Percentiles rank a stretch among this genome's conserved stretches.
phyloP scores from a whole-genome alignment of 1,284 basidiomycete species.

The Puccinia polysora region DNA sequence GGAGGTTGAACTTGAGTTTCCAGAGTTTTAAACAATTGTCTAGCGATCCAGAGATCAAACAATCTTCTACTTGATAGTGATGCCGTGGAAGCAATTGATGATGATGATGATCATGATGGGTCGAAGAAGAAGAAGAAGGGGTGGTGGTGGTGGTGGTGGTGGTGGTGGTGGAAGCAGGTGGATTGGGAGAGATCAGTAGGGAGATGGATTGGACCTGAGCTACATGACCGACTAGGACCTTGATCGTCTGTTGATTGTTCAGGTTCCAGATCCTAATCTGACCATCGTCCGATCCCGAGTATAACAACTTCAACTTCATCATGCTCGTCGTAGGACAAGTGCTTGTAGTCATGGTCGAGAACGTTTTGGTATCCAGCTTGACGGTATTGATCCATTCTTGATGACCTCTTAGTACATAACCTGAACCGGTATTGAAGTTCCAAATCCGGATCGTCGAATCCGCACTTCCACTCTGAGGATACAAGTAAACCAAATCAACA shows the following conservation, averaged over 20 bases:
- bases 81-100: no score
- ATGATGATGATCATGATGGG: no score
- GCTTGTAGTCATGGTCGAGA: no score
- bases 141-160: no score
- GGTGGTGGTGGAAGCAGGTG: not conserved
- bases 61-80: no score
- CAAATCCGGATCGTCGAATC: conserved; percentile 76
- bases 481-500: no score
- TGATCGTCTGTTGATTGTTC: conserved; percentile 69
- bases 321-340: not conserved
- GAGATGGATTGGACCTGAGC: conserved; percentile 90
- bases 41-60: conserved; percentile 82
- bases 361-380: conserved; percentile 58
- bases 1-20: conserved; percentile 74
- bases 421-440: conserved; percentile 88
- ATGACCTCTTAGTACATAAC: conserved; percentile 88
- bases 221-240: conserved; percentile 82
- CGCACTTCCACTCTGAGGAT: conserved; percentile 69
- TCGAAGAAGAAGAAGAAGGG: no score
- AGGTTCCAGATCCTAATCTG: conserved; percentile 94
- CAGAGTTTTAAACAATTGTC: conserved; percentile 96
- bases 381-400: conserved; percentile 96
- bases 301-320: conserved; percentile 68
- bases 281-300: conserved; percentile 92
- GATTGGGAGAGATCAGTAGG: conserved; percentile 58